Conservation (phyloP, 169 alveolate species). For the Miamiensis avidus region DNA sequence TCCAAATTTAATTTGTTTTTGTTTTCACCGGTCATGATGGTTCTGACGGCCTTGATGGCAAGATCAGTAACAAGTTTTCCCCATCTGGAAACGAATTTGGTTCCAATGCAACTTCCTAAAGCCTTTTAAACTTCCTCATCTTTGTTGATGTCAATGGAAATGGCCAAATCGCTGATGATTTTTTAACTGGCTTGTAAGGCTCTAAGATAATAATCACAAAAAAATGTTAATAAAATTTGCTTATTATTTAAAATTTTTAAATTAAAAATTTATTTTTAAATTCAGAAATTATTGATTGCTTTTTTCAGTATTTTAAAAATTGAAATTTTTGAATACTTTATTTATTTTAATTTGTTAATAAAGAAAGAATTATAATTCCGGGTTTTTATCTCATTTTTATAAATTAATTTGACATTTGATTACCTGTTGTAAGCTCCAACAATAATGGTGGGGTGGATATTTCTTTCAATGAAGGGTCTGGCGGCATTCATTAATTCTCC, state of each 20-base stretch:
- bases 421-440: constrained; percentile 86
- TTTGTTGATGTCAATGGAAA: constrained; percentile 85
- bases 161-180: constrained; percentile 89
- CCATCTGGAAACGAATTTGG: constrained; percentile 95
- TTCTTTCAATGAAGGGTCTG: constrained; percentile 94
- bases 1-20: constrained; percentile 91
- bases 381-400: no score
- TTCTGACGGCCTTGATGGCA: constrained; percentile 95
- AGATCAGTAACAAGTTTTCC: constrained; percentile 91
- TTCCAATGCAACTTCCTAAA: constrained; percentile 80
- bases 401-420: no score
- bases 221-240: no score
- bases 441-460: constrained; percentile 96
- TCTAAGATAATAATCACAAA: no score
- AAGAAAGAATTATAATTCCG: no score
- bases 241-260: no score
- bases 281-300: no score
- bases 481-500: constrained; percentile 98
- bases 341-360: no score
- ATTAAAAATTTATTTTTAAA: no score
- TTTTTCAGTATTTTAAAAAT: no score
- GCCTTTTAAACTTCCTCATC: constrained; percentile 77
- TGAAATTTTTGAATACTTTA: no score
- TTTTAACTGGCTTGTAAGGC: constrained; percentile 92
- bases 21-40: constrained; percentile 77